Base-by-base conservation (phyloP, 805 yeast species). In the Clavispora carvajalis region DNA sequence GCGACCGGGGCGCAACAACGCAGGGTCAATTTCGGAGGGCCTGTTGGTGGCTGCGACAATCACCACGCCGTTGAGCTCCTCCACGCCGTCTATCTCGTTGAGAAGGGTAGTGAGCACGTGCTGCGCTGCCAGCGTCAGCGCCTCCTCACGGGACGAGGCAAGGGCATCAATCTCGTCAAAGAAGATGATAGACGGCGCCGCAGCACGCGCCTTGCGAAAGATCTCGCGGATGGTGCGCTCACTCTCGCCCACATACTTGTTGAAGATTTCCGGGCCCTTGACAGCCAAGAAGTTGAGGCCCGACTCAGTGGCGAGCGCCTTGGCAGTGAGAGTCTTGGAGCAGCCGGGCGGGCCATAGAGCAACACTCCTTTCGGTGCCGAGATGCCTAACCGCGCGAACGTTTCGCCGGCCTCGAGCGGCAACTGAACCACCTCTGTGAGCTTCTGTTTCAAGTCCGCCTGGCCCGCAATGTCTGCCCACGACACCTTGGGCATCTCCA, bases 331-430 rank as follows among this genome's bases (percentile, higher is more conserved):
- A 0, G 99, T 91, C 55, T 91, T 91, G 9, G 97, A 90, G 66
- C 98, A 91, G 12, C 99, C 99, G 0, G 99, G 98, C 1, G 99
- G 99, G 0, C 99, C 99, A 60, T 93, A 93, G 16, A 93, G 68
- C 35, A 93, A 62, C 1, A 93, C 84, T 26, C 99, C 99, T 50
- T 87, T 85, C 3, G 99, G 99, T 0, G 98, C 89, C 33, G 77
- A 69, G 3, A 93, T 82, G 0, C 98, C 98, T 11, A 93, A 69
- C 31, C 75, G 68, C 15, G 69, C 69, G 59, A 93, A 93, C 0
- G 95, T 73, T 1, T 79, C 89, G 0, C 85, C 73, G 2, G 93
- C 91, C 41, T 82, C 83, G 22, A 93, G 65, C 0, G 99, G 99
- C 53, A 95, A 69, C 57, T 89, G 95, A 19, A 93, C 91, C 67